Percentiles rank a stretch among this genome's conserved stretches.
Evolutionary conservation across 352 stramenopile genomes (phyloP).

Genomic region (Phytophthora sp.): DNA sequence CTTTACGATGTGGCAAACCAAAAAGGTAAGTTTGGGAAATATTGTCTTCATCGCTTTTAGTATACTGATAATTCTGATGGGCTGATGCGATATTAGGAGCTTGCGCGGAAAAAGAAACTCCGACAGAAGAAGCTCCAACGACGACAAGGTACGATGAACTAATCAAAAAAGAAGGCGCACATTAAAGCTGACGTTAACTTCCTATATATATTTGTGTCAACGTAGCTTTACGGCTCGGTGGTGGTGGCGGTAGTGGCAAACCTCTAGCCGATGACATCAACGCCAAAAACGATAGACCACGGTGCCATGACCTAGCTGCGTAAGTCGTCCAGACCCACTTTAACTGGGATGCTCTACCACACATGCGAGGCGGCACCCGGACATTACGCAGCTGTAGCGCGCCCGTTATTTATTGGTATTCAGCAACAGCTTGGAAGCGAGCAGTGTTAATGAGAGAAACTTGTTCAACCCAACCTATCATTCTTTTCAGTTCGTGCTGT

Average conservation of each 20-base stretch:
- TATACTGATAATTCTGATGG: neutral
- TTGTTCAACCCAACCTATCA: slow-evolving; percentile 2
- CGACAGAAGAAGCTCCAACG: slow-evolving; percentile 76
- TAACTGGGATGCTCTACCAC: neutral
- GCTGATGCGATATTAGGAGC: slow-evolving; percentile 40
- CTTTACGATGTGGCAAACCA: slow-evolving; percentile 63
- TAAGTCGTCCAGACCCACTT: neutral
- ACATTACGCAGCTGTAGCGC: slow-evolving; percentile 8
- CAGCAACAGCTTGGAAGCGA: slow-evolving; percentile 9
- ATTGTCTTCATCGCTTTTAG: too few relatives aligned
- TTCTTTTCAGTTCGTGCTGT: neutral
- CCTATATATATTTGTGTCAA: neutral
- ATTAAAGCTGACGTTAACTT: neutral
- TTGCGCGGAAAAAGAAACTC: slow-evolving; percentile 74
- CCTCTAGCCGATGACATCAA: slow-evolving; percentile 20
- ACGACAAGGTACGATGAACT: slow-evolving; percentile 47
- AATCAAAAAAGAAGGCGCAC: neutral
- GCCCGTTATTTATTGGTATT: slow-evolving; percentile 45
- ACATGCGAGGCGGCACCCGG: neutral
- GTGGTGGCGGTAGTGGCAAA: slow-evolving; percentile 32
- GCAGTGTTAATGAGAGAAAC: slow-evolving; percentile 16
- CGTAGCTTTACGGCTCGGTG: slow-evolving; percentile 32
- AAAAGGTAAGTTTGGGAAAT: slow-evolving; percentile 52
- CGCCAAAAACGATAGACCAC: slow-evolving; percentile 40
- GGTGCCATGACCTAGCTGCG: slow-evolving; percentile 10